Evolutionary conservation across 2,329 filamentous ascomycete genomes (phyloP), one percentile per base, ranked within the genome.

Genomic region (Neofusicoccum sp.): DNA sequence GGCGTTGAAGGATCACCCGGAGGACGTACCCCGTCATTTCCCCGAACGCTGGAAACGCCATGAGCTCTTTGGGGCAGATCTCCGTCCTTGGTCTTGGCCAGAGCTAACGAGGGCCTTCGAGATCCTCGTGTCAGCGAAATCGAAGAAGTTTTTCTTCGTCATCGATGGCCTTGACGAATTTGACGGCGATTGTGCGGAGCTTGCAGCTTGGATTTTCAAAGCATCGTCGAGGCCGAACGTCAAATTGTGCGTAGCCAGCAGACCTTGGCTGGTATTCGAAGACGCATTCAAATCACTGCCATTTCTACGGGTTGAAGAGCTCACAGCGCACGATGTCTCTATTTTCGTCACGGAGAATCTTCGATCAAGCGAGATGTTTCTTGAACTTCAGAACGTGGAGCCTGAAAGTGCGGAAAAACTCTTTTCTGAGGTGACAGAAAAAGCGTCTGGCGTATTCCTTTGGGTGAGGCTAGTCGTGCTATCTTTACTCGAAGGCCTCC

Each of bases 371-470:
- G 14, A 20, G 2, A 30, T n/a, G 12, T 62, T 60, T 28, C 1
- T 2, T 2, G 26, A 60, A 5, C 48, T 63, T 3, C 7, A 38
- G 12, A 16, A n/a, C 1, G 3, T n/a, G 2, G 20, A 60, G 1
- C 51, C 53, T 2, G 14, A 38, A 1, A 14, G 28, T 12, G 36
- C 62, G 1, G 4, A 36, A 11, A n/a, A 38, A 4, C 28, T 66
- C 0, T 14, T 65, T 0, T 2, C 26, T 1, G 26, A 56, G 3
- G 49, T 68, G 0, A 47, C 36, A 1, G 11, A 28, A 4, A 66
- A 65, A 45, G 60, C 67, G 2, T 45, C 44, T 4, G 67, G 66
- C 1, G 63, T 67, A 0, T 69, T 69, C 44, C 54, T 68, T 0
- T 68, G 65, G 66, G 65, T 67, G 11, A 16, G 49, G 28, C 56